Evolutionary conservation across 176 grass and related monocot genomes (phyloP).

Genomic region (Typha latifolia): DNA sequence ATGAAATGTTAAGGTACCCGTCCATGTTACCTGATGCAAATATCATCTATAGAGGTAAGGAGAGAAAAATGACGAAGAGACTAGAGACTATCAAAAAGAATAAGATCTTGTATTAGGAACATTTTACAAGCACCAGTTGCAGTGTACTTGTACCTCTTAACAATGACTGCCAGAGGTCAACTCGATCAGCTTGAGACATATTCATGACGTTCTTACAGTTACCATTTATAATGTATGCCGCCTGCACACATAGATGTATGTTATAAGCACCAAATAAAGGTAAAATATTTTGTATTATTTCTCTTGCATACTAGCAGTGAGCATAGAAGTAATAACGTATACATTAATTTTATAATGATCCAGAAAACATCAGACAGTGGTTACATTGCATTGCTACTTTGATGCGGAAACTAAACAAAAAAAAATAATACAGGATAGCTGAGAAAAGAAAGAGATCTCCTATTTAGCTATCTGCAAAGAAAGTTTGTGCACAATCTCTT

Average conservation of each 20-base stretch:
- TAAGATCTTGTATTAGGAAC: no score
- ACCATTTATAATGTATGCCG: conserved; percentile 89
- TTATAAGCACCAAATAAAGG: conserved; percentile 7
- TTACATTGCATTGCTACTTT: no score
- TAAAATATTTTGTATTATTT: background rate
- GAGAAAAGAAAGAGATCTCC: no score
- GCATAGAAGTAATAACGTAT: no score
- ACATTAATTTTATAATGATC: no score
- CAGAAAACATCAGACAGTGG: no score
- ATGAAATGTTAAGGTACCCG: conserved; percentile 54
- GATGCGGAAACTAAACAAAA: no score
- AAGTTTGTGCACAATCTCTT: no score
- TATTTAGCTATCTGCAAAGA: no score
- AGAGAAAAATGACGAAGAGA: background rate
- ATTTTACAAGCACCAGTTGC: no score
- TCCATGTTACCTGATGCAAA: conserved; percentile 59
- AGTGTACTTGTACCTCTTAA: conserved; percentile 51
- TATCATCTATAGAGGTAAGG: background rate
- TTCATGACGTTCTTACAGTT: conserved; percentile 96
- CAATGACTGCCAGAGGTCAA: conserved; percentile 78
- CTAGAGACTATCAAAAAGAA: no score
- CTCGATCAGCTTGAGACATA: conserved; percentile 94
- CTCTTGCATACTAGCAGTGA: background rate
- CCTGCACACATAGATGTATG: conserved; percentile 34
- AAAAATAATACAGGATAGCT: no score